Conservation (phyloP, 2,329 filamentous ascomycete species). For the Thielaviopsis euricoi region DNA sequence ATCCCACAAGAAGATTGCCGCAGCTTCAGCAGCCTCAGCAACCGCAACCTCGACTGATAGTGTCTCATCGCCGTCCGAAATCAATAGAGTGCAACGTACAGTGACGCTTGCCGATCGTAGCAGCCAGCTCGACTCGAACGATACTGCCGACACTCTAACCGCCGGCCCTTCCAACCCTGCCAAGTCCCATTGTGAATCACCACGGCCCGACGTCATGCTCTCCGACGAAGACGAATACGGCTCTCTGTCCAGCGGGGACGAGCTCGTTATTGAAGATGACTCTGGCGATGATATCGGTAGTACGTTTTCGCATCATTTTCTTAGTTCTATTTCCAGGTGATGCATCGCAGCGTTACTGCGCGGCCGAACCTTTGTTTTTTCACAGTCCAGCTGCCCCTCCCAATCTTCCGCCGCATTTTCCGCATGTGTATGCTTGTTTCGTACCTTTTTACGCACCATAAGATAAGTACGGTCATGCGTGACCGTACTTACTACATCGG, state of each 20-base stretch:
- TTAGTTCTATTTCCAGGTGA: background rate
- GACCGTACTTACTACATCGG: background rate
- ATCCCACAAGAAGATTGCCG: constrained; percentile 35
- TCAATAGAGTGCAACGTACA: background rate
- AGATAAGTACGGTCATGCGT: background rate
- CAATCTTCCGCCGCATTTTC: background rate
- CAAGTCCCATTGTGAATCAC: constrained; percentile 11
- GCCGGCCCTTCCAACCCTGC: constrained; percentile 21
- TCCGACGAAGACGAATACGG: constrained; percentile 93
- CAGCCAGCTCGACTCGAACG: background rate
- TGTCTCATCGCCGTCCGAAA: background rate
- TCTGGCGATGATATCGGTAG: constrained; percentile 5
- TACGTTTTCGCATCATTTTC: background rate
- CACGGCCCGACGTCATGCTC: constrained; percentile 53
- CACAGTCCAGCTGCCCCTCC: background rate
- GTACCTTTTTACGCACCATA: background rate
- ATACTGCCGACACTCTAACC: constrained; percentile 35
- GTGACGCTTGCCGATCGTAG: background rate
- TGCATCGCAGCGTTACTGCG: background rate
- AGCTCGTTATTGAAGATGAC: constrained; percentile 46
- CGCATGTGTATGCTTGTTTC: background rate
- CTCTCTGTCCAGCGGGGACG: constrained; percentile 52
- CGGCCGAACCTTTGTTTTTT: background rate
- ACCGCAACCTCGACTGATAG: constrained; percentile 16
- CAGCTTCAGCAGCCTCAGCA: constrained; percentile 27